Base-by-base conservation (phyloP, 2,329 filamentous ascomycete genomes). In the Calonectria naviculata region DNA sequence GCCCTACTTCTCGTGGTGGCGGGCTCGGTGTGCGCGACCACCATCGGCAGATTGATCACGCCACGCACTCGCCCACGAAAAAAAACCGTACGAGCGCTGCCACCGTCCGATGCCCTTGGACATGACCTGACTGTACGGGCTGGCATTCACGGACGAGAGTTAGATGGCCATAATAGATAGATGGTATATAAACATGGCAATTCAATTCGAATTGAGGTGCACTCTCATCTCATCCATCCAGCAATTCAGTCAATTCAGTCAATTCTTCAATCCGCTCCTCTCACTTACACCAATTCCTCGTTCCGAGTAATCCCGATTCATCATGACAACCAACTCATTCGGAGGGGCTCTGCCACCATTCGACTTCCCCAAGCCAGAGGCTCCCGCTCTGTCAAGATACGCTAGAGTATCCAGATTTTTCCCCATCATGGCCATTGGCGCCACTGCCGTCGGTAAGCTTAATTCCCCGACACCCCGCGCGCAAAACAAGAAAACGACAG, bases 101-200 rank as follows among this genome's bases (percentile, higher is more conserved):
- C 46, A 54, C 46, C 62, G 56, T 24, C 28, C 62, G 26, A 44
- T 41, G 17, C 26, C 47, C 47, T 44, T 44, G 38, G 34, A 29
- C 38, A 56, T 65, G 63, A 65, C 36, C 63, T 65, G 49, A 58
- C 47, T 15, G n/a, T 34, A n/a, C 28, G 47, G 13, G 7, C 26
- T 42, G 8, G 19, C 28, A 65, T 26, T 44, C 21, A 56, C 36
- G 38, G 38, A 34, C 26, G n/a, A 58, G 41, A 34, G 34, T 65
- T 31, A 26, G 19, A 65, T 34, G 19, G 26, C 49, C 31, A 31
- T 24, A 44, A 44, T 61, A n/a, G 15, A 34, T 9, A 46, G 38
- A 36, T 44, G 13, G 63, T 65, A 65, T 65, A 65, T 65, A 65
- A 46, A 65, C 47, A 65, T 56, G 63, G 26, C n/a, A 65, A 65